Percentiles rank a stretch among this genome's conserved stretches.
Evolutionary conservation across 2,329 filamentous ascomycete species (phyloP).

Genomic region (Alternaria brassicae): DNA sequence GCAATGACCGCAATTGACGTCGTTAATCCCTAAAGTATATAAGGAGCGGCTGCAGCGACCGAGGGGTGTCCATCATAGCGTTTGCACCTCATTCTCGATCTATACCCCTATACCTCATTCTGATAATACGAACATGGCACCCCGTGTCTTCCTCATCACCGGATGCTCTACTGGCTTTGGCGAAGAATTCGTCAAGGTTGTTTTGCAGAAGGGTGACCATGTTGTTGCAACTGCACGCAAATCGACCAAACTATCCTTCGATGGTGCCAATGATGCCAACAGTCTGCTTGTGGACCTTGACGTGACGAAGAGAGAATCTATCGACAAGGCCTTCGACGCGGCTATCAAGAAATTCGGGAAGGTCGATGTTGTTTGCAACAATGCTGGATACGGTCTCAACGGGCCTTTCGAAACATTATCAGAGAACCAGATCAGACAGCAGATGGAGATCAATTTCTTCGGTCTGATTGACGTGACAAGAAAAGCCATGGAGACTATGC

Average conservation of each 20-base stretch:
- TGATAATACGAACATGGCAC: constrained; percentile 42
- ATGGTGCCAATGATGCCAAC: constrained; percentile 55
- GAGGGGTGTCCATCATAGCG: not conserved
- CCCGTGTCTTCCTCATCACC: constrained; percentile 57
- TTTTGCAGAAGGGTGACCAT: constrained; percentile 53
- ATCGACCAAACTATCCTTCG: constrained; percentile 52
- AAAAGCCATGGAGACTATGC: constrained; percentile 54
- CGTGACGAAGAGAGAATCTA: constrained; percentile 57
- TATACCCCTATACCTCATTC: not conserved
- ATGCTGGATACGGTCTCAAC: constrained; percentile 65
- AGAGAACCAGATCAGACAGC: constrained; percentile 57
- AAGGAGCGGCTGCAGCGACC: not conserved
- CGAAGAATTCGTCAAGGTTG: constrained; percentile 53
- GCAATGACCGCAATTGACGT: not conserved
- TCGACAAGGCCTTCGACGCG: constrained; percentile 56
- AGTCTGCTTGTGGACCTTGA: constrained; percentile 61
- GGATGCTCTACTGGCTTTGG: constrained; percentile 58
- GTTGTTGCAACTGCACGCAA: constrained; percentile 57
- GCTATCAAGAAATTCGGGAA: constrained; percentile 60
- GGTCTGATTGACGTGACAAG: constrained; percentile 63
- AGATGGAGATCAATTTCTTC: constrained; percentile 68
- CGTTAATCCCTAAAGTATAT: not conserved
- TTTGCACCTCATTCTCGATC: not conserved
- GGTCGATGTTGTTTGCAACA: constrained; percentile 68
- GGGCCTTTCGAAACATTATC: constrained; percentile 62